phyloP scores from a whole-genome alignment of 306 rosid genomes.

The Psophocarpus tetragonolobus region DNA sequence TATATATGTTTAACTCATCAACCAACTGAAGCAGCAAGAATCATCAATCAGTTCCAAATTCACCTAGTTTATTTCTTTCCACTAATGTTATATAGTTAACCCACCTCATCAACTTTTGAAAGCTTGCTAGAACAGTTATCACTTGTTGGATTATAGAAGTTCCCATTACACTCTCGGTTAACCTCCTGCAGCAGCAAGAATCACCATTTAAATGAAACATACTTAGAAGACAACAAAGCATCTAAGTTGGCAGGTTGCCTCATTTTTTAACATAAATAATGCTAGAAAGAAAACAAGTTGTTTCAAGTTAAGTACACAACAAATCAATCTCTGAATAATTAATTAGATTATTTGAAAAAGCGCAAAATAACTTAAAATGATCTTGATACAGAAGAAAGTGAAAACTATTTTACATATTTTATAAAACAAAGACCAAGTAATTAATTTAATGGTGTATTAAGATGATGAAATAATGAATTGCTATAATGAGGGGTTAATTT shows the following conservation, averaged over 20 bases:
- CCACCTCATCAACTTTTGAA: constrained; percentile 65
- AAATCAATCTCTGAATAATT: constrained; percentile 9
- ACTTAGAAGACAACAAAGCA: constrained; percentile 1
- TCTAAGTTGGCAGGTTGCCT: not conserved
- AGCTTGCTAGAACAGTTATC: constrained; percentile 52
- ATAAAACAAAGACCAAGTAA: not conserved
- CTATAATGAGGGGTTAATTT: not conserved
- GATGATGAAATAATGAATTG: constrained; percentile 17
- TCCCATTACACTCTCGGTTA: constrained; percentile 55
- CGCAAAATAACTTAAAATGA: not conserved
- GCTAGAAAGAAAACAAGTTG: not conserved
- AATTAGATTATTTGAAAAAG: not conserved
- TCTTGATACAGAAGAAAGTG: constrained; percentile 11
- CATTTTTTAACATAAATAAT: not conserved
- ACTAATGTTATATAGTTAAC: constrained; percentile 7
- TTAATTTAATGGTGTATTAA: not conserved
- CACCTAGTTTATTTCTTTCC: constrained; percentile 16
- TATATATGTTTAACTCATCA: constrained; percentile 62
- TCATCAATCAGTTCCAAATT: constrained; percentile 23
- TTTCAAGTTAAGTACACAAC: constrained; percentile 9
- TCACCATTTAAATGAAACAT: constrained; percentile 29
- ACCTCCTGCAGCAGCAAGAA: constrained; percentile 60
- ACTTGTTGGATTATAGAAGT: constrained; percentile 45
- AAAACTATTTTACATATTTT: not conserved
- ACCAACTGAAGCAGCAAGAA: constrained; percentile 51